Conservation (phyloP, 192 early-diverging fungal genomes). For the Phlyctochytrium planicorne region DNA sequence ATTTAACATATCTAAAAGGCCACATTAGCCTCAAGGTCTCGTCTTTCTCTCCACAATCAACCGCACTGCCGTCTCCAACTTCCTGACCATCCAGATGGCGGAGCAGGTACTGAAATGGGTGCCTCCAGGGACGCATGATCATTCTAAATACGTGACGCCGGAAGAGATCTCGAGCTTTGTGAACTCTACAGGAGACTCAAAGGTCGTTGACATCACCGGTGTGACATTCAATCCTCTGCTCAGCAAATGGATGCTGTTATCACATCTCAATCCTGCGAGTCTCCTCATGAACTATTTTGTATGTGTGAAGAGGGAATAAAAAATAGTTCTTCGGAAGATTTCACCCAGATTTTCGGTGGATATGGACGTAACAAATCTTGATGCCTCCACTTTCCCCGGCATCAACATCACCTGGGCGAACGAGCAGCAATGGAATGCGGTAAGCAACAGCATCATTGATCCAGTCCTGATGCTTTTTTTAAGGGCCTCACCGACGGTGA, state of each 20-base stretch:
- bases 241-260: constrained; percentile 25
- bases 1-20: not conserved
- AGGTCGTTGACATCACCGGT: constrained; percentile 33
- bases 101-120: constrained; percentile 79
- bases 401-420: constrained; percentile 3
- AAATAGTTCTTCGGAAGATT: not conserved
- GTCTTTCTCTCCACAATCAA: constrained; percentile 92
- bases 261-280: constrained; percentile 1
- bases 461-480: not conserved
- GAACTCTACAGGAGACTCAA: constrained; percentile 12
- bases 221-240: constrained; percentile 34
- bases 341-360: not conserved
- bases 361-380: not conserved
- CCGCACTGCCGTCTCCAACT: constrained; percentile 70
- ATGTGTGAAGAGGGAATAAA: not conserved
- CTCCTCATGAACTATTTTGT: not conserved
- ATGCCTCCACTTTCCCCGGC: not conserved
- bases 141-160: constrained; percentile 80
- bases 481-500: not conserved
- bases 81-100: constrained; percentile 79
- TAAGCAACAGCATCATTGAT: not conserved
- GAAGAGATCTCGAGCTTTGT: constrained; percentile 56
- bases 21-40: constrained; percentile 59
- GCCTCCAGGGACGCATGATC: constrained; percentile 82
- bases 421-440: constrained; percentile 7